Base-by-base conservation (phyloP, 2,329 filamentous ascomycete species). In the Eutypella sp. region DNA sequence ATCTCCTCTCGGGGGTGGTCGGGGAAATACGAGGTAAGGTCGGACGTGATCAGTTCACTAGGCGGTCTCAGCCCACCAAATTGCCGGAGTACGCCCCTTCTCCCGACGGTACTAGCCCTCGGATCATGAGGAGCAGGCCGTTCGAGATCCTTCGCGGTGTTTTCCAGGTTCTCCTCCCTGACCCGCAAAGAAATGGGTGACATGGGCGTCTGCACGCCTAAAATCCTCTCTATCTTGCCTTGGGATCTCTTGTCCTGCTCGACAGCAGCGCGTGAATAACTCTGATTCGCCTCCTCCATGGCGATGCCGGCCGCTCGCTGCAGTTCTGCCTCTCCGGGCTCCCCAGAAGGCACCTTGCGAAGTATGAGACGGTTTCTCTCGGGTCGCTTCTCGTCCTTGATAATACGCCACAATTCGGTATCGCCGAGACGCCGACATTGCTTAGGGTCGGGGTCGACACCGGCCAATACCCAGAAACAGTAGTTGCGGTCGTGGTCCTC, bases 11-110 rank as follows among this genome's bases (percentile, higher is more conserved):
- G 84, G 41, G 91, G 84, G 59, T 97, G 92, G 60, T 95, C 90
- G 0, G 93, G 93, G 75, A 99, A 99, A 73, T 97, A 99, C 0
- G 91, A 95, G 2, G 89, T 93, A 48, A 99, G 74, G 63, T 99
- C 93, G 19, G 93, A 95, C 22, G 92, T 92, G 62, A 99, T 99
- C 63, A 99, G 80, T 71, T 99, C 93, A 70, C 92, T 97, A 2
- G 93, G 93, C 16, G 93, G 93, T 57, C 93, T 79, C 53, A 93
- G 84, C 27, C 92, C 92, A 58, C 95, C 93, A 68, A 97, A 97
- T 53, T 87, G 85, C 53, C 87, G 83, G 39, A 91, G 72, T 23
- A 82, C 74, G 24, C 68, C 71, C 59, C 81, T 81, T 48, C 70
- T 70, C 47, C 67, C 63, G 54, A 64, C n/a, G n/a, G n/a, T 67